phyloP scores from a whole-genome alignment of 129 eudicot species.

The Helianthus tuberosus region DNA sequence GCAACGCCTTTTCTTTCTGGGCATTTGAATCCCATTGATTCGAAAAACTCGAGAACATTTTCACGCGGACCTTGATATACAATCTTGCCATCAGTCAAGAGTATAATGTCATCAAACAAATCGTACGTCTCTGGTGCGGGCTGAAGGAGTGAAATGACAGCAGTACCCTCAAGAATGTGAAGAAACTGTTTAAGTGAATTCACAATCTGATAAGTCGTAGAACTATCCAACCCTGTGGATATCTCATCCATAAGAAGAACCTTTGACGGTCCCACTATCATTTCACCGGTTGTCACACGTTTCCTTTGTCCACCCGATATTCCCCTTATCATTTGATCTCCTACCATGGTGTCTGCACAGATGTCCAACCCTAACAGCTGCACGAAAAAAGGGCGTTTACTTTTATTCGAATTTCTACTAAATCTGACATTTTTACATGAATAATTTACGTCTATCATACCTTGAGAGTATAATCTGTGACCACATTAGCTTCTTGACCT shows the following conservation, averaged over 20 bases:
- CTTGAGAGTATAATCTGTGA: constrained; percentile 87
- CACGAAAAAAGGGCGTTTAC: constrained; percentile 15
- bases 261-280: constrained; percentile 70
- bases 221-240: constrained; percentile 76
- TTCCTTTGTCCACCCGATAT: constrained; percentile 75
- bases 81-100: constrained; percentile 67
- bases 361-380: constrained; percentile 69
- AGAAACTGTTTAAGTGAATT: constrained; percentile 54
- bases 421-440: not conserved
- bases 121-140: constrained; percentile 85
- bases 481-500: constrained; percentile 75
- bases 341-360: constrained; percentile 81
- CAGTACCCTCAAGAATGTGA: constrained; percentile 70
- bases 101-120: constrained; percentile 78
- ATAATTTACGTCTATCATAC: constrained; percentile 21
- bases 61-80: constrained; percentile 84
- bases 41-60: constrained; percentile 62
- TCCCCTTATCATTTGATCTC: constrained; percentile 75
- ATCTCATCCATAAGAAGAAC: constrained; percentile 77
- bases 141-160: constrained; percentile 72
- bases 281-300: constrained; percentile 76
- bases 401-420: not conserved
- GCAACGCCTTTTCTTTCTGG: constrained; percentile 69
- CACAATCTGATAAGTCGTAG: constrained; percentile 67
- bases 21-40: constrained; percentile 64